Evolutionary conservation across 1,139 yeast genomes (phyloP).

Genomic region (Yamadazyma sp.): DNA sequence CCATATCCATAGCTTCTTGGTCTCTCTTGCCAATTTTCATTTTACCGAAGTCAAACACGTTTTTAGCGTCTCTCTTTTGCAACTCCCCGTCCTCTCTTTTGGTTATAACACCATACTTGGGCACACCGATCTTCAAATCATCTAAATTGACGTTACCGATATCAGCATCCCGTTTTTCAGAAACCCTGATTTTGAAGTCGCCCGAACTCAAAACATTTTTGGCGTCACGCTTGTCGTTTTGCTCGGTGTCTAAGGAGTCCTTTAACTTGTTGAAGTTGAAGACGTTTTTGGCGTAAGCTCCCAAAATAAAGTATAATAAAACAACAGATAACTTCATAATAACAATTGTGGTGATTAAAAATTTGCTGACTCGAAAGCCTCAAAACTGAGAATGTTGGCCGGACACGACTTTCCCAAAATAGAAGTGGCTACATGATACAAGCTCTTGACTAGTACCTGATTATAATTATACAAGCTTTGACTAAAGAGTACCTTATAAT

Average conservation of each 20-base stretch:
- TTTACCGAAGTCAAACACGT: conserved; percentile 15
- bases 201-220: conserved; percentile 21
- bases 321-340: conserved; percentile 6
- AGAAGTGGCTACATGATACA: background rate
- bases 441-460: too few species aligned
- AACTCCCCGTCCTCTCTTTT: conserved; percentile 14
- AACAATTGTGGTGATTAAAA: background rate
- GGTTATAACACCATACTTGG: too few species aligned
- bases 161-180: conserved; percentile 20
- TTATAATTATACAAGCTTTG: too few species aligned
- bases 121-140: conserved; percentile 6
- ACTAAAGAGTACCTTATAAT: too few species aligned
- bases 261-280: conserved; percentile 17
- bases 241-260: conserved; percentile 10
- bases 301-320: conserved; percentile 7
- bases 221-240: conserved; percentile 20
- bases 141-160: conserved; percentile 19
- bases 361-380: background rate
- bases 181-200: conserved; percentile 6
- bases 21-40: conserved; percentile 10
- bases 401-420: background rate
- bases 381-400: background rate
- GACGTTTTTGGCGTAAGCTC: conserved; percentile 21
- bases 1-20: conserved; percentile 12
- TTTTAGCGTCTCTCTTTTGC: conserved; percentile 21